Evolutionary conservation across 768 basidiomycete species (phyloP).

Genomic region (Panaeolus cyanescens): DNA sequence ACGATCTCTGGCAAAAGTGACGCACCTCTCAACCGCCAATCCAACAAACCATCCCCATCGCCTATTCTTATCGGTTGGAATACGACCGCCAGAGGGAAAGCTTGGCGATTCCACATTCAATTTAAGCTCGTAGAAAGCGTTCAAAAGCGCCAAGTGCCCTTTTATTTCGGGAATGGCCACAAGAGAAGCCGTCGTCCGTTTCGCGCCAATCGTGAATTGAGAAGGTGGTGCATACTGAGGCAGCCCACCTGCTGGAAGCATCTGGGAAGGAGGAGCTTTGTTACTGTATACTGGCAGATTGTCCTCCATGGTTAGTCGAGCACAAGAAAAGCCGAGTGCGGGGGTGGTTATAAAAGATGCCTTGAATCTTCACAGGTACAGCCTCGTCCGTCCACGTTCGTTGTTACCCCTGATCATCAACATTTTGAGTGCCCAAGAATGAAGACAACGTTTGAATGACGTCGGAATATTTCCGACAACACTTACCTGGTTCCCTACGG

Average conservation of each 20-base stretch:
- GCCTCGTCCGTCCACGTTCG: background rate
- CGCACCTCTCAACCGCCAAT: slow-evolving; percentile 37
- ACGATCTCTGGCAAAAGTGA: background rate
- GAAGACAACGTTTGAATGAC: no score
- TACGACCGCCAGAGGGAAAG: slow-evolving; percentile 7
- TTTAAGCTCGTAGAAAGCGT: slow-evolving; percentile 32
- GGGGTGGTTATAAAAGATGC: background rate
- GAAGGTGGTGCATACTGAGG: slow-evolving; percentile 32
- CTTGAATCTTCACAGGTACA: background rate
- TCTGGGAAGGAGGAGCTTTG: background rate
- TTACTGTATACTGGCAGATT: background rate
- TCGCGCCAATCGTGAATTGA: slow-evolving; percentile 27
- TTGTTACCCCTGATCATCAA: background rate
- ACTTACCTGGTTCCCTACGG: no score
- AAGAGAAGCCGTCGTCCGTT: slow-evolving; percentile 23
- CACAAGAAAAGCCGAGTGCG: background rate
- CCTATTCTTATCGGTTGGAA: slow-evolving; percentile 23
- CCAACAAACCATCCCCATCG: slow-evolving; percentile 39
- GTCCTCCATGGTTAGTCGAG: background rate
- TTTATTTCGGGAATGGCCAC: slow-evolving; percentile 30
- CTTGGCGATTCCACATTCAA: slow-evolving; percentile 19
- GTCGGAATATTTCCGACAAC: no score
- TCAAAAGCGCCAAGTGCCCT: slow-evolving; percentile 34
- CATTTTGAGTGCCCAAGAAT: no score
- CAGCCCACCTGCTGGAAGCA: background rate